Conservation (phyloP, 75 land plant species). For the Sequoia sempervirens region DNA sequence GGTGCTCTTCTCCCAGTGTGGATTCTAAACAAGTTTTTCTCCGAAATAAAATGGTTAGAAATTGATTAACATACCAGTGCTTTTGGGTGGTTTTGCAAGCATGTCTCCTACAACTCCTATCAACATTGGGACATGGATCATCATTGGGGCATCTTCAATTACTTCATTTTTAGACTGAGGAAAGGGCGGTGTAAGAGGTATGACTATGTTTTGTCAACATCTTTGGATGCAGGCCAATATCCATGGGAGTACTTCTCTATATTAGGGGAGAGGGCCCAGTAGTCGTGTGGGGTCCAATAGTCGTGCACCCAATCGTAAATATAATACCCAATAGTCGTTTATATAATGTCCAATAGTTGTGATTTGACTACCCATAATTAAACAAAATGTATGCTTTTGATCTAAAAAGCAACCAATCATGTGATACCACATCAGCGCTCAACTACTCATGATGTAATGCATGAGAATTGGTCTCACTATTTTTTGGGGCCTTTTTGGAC, state of each 20-base stretch:
- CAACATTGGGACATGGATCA: constrained; percentile 59
- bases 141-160: constrained; percentile 74
- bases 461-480: too few relatives aligned
- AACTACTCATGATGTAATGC: too few relatives aligned
- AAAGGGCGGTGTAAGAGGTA: constrained; percentile 83
- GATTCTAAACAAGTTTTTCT: constrained; percentile 57
- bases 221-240: constrained; percentile 76
- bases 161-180: constrained; percentile 52
- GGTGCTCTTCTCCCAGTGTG: constrained; percentile 79
- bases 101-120: constrained; percentile 79
- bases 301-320: too few relatives aligned
- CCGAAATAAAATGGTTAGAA: constrained; percentile 63
- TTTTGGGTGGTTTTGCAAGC: constrained; percentile 46
- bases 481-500: too few relatives aligned
- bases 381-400: too few relatives aligned
- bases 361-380: too few relatives aligned
- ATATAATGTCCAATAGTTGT: too few relatives aligned
- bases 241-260: constrained; percentile 73
- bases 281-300: too few relatives aligned
- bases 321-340: too few relatives aligned
- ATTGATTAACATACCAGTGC: constrained; percentile 64
- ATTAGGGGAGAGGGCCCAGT: too few relatives aligned
- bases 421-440: too few relatives aligned
- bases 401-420: too few relatives aligned
- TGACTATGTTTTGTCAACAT: constrained; percentile 81